Evolutionary conservation across 1,284 basidiomycete genomes (phyloP), one percentile per base, ranked within the genome.

Genomic region (Schizopora paradoxa): DNA sequence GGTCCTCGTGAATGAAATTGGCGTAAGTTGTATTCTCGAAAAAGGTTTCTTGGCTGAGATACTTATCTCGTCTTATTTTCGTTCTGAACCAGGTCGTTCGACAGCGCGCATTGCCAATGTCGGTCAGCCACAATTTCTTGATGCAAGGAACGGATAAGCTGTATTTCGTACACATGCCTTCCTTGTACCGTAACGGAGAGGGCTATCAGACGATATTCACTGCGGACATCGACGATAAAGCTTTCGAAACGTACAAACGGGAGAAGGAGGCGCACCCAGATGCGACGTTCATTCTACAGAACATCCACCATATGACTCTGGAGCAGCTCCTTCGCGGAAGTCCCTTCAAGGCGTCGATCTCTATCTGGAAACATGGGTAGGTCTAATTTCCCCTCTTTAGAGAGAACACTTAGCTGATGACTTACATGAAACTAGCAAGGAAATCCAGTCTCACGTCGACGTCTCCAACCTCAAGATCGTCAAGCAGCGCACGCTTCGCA

Each of bases 121-220:
- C 61, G 1, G 58, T 59, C 41, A 48, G 54, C n/a, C 68, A 70
- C 44, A 56, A 49, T 5, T 73, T 73, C 55, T 43, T 69, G 33
- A 54, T 72, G 44, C 70, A 71, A 45, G 70, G 70, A 7, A 62
- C 57, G 2, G 60, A 64, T 10, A 53, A 55, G 21, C 37, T 68
- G 5, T 66, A 60, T 49, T 58, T 73, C 23, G 59, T 63, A 13
- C 63, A 70, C 47, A 51, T 61, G 27, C 62, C 68, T 1, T 54
- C 61, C 47, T 72, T 72, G 56, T 56, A 70, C 43, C 61, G 61
- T 41, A 66, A 59, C n/a, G 68, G 65, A 49, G 55, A 60, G 31
- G 64, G 68, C 16, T 56, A 57, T 28, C 71, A 73, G 51, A 52
- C 68, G 21, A 67, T 73, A 43, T 40, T 72, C 25, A 60, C 56